A percentile compares a stretch with the other conserved stretches of the same genome.
phyloP scores from a whole-genome alignment of 1,284 basidiomycete genomes.

The Ceratobasidium sp. region DNA sequence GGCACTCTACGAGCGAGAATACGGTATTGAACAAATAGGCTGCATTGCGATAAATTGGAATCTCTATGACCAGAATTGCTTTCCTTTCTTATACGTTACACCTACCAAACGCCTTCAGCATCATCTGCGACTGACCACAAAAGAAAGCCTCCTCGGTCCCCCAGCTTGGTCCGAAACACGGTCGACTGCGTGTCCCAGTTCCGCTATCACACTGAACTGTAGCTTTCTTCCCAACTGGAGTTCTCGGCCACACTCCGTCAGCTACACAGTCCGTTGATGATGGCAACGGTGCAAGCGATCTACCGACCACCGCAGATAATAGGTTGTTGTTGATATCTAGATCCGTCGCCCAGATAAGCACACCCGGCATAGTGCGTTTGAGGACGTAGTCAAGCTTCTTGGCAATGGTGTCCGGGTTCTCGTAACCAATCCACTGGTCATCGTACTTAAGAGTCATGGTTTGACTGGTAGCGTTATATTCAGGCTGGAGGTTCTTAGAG shows the following conservation, averaged over 20 bases:
- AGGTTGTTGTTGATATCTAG: conserved; percentile 32
- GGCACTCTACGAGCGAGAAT: no score
- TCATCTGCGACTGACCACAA: conserved; percentile 25
- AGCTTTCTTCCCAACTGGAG: conserved; percentile 12
- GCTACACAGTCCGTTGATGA: conserved; percentile 12
- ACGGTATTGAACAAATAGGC: no score
- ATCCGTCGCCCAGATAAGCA: conserved; percentile 35
- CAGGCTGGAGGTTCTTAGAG: conserved; percentile 10
- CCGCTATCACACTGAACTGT: conserved; percentile 22
- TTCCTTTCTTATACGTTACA: no score
- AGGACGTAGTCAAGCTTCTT: conserved; percentile 35
- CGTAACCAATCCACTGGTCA: conserved; percentile 40
- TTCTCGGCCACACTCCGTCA: conserved; percentile 40
- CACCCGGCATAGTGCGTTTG: conserved; percentile 35
- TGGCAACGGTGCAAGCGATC: background rate
- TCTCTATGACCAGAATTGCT: no score
- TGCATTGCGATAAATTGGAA: no score
- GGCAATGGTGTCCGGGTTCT: conserved; percentile 33
- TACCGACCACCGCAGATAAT: conserved; percentile 29
- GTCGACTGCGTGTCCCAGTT: conserved; percentile 13
- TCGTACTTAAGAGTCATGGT: conserved; percentile 36
- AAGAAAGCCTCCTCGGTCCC: conserved; percentile 9
- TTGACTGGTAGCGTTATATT: conserved; percentile 33
- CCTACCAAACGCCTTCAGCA: conserved; percentile 19
- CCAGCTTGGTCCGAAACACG: conserved; percentile 16